Evolutionary conservation across 2,329 filamentous ascomycete genomes (phyloP).

Genomic region (Fusarium foetens): DNA sequence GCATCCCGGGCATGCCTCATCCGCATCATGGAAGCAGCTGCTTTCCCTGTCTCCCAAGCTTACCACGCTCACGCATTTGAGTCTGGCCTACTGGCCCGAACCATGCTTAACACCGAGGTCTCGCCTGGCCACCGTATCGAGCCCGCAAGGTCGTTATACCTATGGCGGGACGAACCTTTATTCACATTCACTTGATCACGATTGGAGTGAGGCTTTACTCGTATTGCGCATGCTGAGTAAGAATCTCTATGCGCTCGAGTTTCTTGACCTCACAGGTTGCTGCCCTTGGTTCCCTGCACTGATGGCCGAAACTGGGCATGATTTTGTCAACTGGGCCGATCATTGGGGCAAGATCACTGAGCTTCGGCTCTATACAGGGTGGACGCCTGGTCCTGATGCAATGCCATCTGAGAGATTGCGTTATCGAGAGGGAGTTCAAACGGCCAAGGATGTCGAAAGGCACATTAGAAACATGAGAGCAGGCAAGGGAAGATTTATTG

Average conservation of each 20-base stretch:
- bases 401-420: conserved; percentile 47
- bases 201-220: conserved; percentile 69
- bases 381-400: conserved; percentile 50
- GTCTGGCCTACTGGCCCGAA: conserved; percentile 70
- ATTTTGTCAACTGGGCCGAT: conserved; percentile 64
- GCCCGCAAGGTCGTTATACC: conserved; percentile 57
- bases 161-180: conserved; percentile 68
- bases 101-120: conserved; percentile 68
- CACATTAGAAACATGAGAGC: conserved; percentile 58
- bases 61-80: conserved; percentile 67
- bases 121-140: conserved; percentile 58
- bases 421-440: conserved; percentile 50
- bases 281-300: conserved; percentile 64
- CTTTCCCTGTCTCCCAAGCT: conserved; percentile 64
- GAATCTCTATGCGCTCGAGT: conserved; percentile 67
- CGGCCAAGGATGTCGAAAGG: conserved; percentile 58
- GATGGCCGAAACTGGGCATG: conserved; percentile 54
- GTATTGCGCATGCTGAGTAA: conserved; percentile 65
- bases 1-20: conserved; percentile 46
- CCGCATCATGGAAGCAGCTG: conserved; percentile 68
- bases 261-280: conserved; percentile 70
- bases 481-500: conserved; percentile 61
- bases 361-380: conserved; percentile 59
- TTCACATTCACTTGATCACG: conserved; percentile 66
- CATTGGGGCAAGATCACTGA: conserved; percentile 64